phyloP scores from a whole-genome alignment of 345 rosid species.

The Excoecaria cochinchinensis region DNA sequence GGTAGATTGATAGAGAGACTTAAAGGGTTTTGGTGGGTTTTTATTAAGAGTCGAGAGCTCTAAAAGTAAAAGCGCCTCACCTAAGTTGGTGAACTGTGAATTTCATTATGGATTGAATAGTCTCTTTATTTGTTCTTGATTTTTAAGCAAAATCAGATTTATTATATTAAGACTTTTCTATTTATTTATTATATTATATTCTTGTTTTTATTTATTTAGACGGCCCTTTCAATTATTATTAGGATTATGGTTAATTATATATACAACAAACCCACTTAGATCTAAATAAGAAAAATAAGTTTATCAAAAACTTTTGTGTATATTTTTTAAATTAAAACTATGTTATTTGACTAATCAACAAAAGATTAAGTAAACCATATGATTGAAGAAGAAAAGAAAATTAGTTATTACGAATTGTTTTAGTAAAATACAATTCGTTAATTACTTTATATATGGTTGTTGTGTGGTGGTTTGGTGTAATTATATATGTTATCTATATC shows the following conservation, averaged over 20 bases:
- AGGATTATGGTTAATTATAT: too few species aligned
- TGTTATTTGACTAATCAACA: too few species aligned
- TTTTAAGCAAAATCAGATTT: conserved; percentile 32
- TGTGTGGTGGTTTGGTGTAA: too few species aligned
- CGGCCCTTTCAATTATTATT: too few species aligned
- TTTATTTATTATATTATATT: too few species aligned
- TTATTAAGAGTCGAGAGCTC: neutral
- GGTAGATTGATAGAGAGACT: neutral
- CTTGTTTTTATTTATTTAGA: too few species aligned
- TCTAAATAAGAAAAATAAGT: too few species aligned
- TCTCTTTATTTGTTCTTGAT: conserved; percentile 23
- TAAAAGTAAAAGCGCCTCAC: conserved; percentile 11
- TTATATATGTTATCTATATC: neutral
- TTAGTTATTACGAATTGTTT: neutral
- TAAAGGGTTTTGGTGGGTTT: conserved; percentile 15
- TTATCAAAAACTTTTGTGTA: too few species aligned
- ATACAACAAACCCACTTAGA: too few species aligned
- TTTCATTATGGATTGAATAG: conserved; percentile 33
- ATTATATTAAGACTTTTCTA: too few species aligned
- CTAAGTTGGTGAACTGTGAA: conserved; percentile 69
- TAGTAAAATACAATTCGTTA: neutral
- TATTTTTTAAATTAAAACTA: too few species aligned
- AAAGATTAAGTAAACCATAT: neutral
- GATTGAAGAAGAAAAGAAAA: neutral
- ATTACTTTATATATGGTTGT: neutral